Percentiles rank a stretch among this genome's conserved stretches.
These are phyloP conservation scores for Aspergillus campestris DNA, from an alignment of 495 filamentous ascomycete genomes.

Conservation along the genomic window DNA sequence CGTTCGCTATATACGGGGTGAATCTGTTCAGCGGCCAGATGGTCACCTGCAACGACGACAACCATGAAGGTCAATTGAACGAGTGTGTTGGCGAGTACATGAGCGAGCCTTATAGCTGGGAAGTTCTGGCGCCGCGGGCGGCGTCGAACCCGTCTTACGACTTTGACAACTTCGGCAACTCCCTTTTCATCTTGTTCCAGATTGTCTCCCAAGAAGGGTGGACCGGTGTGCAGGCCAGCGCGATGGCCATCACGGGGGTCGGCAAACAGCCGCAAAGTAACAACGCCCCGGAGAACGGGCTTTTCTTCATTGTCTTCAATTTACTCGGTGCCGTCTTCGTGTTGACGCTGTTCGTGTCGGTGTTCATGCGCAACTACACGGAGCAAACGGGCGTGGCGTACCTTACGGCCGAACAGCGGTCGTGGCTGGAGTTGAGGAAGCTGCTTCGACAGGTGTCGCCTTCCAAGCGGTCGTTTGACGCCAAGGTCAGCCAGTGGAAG, in stretches of 20 bases:
- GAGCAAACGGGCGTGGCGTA: conserved; percentile 98
- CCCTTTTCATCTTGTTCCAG: conserved; percentile 94
- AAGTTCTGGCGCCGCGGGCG: conserved; percentile 70
- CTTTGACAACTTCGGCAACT: conserved; percentile 89
- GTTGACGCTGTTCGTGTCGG: conserved; percentile 93
- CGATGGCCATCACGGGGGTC: conserved; percentile 71
- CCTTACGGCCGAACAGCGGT: conserved; percentile 90
- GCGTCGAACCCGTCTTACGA: conserved; percentile 76
- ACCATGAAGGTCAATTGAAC: conserved; percentile 45
- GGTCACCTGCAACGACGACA: conserved; percentile 68
- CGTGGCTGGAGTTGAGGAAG: conserved; percentile 94
- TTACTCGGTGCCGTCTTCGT: conserved; percentile 95
- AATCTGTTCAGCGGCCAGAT: conserved; percentile 87
- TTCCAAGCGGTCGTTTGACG: conserved; percentile 74
- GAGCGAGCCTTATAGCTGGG: conserved; percentile 72
- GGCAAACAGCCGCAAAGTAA: conserved; percentile 60
- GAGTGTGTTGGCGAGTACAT: conserved; percentile 73
- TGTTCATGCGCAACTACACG: conserved; percentile 99
- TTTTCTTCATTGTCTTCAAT: conserved; percentile 97
- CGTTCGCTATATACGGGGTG: conserved; percentile 90
- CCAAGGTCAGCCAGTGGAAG: conserved; percentile 65
- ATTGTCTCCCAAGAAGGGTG: conserved; percentile 99
- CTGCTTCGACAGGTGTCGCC: conserved; percentile 87
- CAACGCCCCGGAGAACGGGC: conserved; percentile 69
- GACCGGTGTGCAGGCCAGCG: conserved; percentile 80